Evolutionary conservation across 2,329 filamentous ascomycete genomes (phyloP).

Genomic region (Knufia petricola): DNA sequence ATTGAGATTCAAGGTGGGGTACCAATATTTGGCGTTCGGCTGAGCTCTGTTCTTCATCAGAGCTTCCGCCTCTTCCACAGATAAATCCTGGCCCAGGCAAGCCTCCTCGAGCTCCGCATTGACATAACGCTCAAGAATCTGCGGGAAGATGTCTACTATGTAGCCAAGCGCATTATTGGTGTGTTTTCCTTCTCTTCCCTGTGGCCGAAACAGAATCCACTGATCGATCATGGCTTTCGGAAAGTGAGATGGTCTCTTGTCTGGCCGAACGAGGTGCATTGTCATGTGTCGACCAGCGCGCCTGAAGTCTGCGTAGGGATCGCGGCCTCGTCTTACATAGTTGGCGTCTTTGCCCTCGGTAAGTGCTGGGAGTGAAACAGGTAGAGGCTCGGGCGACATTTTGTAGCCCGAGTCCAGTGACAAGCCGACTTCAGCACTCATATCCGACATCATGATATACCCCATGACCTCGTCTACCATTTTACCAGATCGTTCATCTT

Average conservation of each 20-base stretch:
- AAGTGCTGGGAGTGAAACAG: constrained; percentile 21
- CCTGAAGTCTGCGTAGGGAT: constrained; percentile 31
- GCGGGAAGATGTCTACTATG: constrained; percentile 59
- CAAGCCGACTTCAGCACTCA: constrained; percentile 49
- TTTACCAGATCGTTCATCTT: constrained; percentile 21
- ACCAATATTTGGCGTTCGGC: constrained; percentile 48
- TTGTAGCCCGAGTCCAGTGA: constrained; percentile 47
- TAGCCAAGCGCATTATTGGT: constrained; percentile 56
- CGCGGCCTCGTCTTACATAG: constrained; percentile 35
- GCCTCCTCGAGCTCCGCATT: constrained; percentile 23
- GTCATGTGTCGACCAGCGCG: constrained; percentile 44
- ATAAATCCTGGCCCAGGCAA: constrained; percentile 28
- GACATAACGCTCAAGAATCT: constrained; percentile 49
- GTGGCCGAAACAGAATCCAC: constrained; percentile 55
- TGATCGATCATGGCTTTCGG: constrained; percentile 42
- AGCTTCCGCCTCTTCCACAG: constrained; percentile 25
- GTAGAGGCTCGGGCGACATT: constrained; percentile 34
- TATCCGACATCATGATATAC: constrained; percentile 57
- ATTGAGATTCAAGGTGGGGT: constrained; percentile 65
- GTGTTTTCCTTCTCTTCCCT: constrained; percentile 40
- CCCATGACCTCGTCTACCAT: constrained; percentile 41
- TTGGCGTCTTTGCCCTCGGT: constrained; percentile 32
- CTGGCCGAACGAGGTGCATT: constrained; percentile 43
- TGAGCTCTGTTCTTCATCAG: constrained; percentile 25
- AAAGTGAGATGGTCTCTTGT: constrained; percentile 28